Evolutionary conservation across 2,329 filamentous ascomycete species (phyloP).

Genomic region (Phoma sp.): DNA sequence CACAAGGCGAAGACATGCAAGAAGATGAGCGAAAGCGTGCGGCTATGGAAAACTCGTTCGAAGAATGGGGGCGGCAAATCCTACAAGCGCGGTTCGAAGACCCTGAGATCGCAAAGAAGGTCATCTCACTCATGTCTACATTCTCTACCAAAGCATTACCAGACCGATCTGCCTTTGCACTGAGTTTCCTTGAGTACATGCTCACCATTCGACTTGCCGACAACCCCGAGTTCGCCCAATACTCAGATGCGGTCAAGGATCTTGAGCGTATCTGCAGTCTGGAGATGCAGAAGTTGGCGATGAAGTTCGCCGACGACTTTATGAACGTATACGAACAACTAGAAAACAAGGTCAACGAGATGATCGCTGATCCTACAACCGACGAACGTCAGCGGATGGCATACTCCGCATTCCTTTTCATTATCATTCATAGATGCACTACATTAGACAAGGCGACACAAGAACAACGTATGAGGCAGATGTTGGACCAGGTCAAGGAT

Average conservation of each 20-base stretch:
- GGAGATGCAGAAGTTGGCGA: conserved; percentile 86
- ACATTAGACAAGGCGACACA: conserved; percentile 76
- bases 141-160: conserved; percentile 83
- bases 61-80: conserved; percentile 76
- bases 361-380: conserved; percentile 73
- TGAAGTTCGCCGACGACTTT: conserved; percentile 90
- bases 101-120: conserved; percentile 80
- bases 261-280: conserved; percentile 84
- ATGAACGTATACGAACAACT: conserved; percentile 87
- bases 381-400: conserved; percentile 87
- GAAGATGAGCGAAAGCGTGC: conserved; percentile 59
- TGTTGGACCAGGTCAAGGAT: conserved; percentile 81
- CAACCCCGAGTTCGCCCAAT: conserved; percentile 73
- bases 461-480: conserved; percentile 74
- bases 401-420: conserved; percentile 89
- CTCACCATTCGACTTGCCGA: conserved; percentile 81
- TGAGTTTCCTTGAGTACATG: conserved; percentile 90
- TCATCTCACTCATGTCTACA: conserved; percentile 82
- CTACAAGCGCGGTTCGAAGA: conserved; percentile 79
- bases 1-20: conserved; percentile 60
- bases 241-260: conserved; percentile 89
- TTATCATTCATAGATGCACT: conserved; percentile 87
- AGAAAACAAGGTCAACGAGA: conserved; percentile 80
- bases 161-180: conserved; percentile 79
- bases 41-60: conserved; percentile 68